These are phyloP conservation scores for Dactylellina haptotyla DNA, from an alignment of 2,329 filamentous ascomycete genomes.

Conservation along the genomic window DNA sequence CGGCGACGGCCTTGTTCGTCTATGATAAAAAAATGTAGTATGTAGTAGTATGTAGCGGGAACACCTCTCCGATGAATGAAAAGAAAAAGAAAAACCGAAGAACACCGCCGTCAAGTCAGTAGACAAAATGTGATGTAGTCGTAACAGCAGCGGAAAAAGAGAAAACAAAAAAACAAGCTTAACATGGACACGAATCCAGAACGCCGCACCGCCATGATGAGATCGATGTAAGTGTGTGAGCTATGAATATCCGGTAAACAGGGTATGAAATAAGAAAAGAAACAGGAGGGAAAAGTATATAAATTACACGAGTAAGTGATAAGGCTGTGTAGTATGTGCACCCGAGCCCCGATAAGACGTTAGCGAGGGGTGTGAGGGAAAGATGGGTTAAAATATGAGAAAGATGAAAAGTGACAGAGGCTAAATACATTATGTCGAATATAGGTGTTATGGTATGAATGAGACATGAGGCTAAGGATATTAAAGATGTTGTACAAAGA, in stretches of 20 bases:
- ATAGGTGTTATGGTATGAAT: conserved; percentile 23
- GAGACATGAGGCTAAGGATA: conserved; percentile 24
- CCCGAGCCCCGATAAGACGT: neutral
- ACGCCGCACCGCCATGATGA: conserved; percentile 44
- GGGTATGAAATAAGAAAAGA: conserved; percentile 1
- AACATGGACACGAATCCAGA: conserved; percentile 39
- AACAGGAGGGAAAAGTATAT: conserved; percentile 7
- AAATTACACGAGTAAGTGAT: conserved; percentile 27
- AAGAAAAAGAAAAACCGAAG: neutral
- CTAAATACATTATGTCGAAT: conserved; percentile 47
- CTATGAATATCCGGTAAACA: neutral
- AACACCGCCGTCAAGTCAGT: conserved; percentile 4
- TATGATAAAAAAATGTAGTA: no score
- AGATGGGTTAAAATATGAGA: neutral
- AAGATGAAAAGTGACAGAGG: conserved; percentile 1
- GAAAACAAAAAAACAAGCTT: conserved; percentile 7
- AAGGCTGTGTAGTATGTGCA: neutral
- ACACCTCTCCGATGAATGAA: conserved; percentile 21
- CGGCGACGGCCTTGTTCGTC: conserved; percentile 39
- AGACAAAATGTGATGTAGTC: conserved; percentile 6
- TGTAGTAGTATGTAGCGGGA: neutral
- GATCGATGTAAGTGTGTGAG: conserved; percentile 17
- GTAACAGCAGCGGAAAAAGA: neutral
- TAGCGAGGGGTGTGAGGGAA: neutral
- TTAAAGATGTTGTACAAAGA: conserved; percentile 45